Evolutionary conservation across 2,329 filamentous ascomycete species (phyloP), one percentile per base, ranked within the genome.

Genomic region (Diplodia corticola): DNA sequence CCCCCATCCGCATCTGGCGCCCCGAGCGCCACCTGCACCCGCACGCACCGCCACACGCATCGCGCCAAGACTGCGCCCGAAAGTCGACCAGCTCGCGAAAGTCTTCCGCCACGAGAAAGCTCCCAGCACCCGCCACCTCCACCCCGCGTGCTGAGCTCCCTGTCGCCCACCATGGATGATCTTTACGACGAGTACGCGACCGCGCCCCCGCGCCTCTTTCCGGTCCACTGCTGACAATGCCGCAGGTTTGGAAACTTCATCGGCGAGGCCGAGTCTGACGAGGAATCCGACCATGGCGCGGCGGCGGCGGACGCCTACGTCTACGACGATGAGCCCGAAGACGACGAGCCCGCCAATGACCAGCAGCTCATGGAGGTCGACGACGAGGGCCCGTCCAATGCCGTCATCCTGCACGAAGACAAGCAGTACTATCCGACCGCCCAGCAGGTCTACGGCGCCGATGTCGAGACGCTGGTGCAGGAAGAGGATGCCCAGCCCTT

Each of bases 371-470:
- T 99, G 94, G 92, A 98, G 74, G 82, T 98, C 50, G 94, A 98
- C 76, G 90, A 92, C 77, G 90, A 93, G 57, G 93, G 91, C 15
- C 91, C 94, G 3, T 97, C 93, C 5, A 99, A 98, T 78, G 94
- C 95, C 61, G 93, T 99, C n/a, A 86, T 99, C 67, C 86, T 99
- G 53, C 95, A 99, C 80, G 95, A 99, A 83, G 95, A 99, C 81
- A 99, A 99, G 79, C 95, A 98, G 77, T 99, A 99, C 80, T 99
- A 99, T 76, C 95, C 95, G 33, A 97, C 93, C n/a, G 95, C 95
- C 66, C 89, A 94, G 75, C 95, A 99, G 78, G 89, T 97, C 49
- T 99, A 98, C 77, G 95, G 95, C 63, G 86, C 89, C 72, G 93
- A 95, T 80, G 95, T 99, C 73, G 95, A 99, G 80, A 95, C 94